These are phyloP conservation scores for Paecilomyces niveus DNA, from an alignment of 2,329 filamentous ascomycete genomes.

Conservation along the genomic window DNA sequence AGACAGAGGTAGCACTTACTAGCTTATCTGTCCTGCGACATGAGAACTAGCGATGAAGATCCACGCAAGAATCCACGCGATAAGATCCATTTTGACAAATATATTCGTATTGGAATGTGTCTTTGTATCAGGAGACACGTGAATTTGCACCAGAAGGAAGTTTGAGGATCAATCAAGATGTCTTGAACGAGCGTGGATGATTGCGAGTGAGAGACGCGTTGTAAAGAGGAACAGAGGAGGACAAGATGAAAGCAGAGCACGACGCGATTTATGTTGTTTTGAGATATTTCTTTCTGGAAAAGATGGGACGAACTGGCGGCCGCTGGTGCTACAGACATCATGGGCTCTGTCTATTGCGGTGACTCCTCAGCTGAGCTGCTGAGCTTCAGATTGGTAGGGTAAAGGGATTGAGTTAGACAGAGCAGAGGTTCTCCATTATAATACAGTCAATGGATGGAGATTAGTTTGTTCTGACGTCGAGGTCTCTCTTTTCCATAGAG, in stretches of 20 bases:
- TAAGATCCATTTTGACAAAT: not conserved
- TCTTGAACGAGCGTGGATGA: not conserved
- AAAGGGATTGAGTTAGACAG: not conserved
- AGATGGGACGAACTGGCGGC: not conserved
- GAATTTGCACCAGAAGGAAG: not conserved
- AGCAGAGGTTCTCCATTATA: not conserved
- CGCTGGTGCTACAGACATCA: not conserved
- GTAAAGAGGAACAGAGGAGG: not conserved
- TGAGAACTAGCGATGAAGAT: not conserved
- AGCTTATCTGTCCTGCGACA: constrained; percentile 5
- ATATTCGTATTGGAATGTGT: not conserved
- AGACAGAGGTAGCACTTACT: constrained; percentile 3
- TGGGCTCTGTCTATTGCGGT: not conserved
- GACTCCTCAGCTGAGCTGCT: not conserved
- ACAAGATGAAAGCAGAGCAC: not conserved
- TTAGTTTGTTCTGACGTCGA: not conserved
- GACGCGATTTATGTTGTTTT: not conserved
- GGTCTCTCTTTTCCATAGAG: not conserved
- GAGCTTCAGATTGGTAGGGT: not conserved
- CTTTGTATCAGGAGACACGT: not conserved
- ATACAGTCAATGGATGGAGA: not conserved
- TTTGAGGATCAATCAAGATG: not conserved
- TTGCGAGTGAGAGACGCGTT: not conserved
- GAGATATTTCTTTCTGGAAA: not conserved
- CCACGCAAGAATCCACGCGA: not conserved